Conservation (phyloP, 2,329 filamentous ascomycete genomes). For the Ascochyta lentis region DNA sequence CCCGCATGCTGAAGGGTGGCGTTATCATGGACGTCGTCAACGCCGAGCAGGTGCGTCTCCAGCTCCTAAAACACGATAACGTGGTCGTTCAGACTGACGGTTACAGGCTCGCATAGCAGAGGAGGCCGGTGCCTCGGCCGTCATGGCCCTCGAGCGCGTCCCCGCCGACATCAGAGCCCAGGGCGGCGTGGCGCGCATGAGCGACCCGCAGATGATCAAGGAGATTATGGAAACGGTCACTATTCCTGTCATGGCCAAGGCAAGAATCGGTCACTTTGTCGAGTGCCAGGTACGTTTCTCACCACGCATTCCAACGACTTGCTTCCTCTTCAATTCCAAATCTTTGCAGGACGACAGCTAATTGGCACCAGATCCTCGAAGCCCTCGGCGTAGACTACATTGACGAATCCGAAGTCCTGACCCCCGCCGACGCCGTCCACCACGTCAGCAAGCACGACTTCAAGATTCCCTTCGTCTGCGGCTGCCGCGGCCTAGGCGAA, state of each 20-base stretch:
- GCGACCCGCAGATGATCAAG: constrained; percentile 90
- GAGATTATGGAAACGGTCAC: constrained; percentile 95
- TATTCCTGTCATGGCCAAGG: constrained; percentile 99
- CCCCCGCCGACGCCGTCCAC: constrained; percentile 86
- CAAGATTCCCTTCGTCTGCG: constrained; percentile 91
- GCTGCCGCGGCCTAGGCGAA: constrained; percentile 92
- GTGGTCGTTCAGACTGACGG: constrained; percentile 14
- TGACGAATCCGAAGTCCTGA: constrained; percentile 97
- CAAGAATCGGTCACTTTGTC: constrained; percentile 95
- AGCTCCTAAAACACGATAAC: not conserved
- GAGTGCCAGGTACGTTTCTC: constrained; percentile 75
- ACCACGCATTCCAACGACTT: not conserved
- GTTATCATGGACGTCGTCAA: constrained; percentile 99
- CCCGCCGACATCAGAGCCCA: constrained; percentile 93
- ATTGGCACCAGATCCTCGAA: constrained; percentile 78
- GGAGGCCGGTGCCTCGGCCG: constrained; percentile 91
- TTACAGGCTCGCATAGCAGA: constrained; percentile 88
- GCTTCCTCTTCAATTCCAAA: not conserved
- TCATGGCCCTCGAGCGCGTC: constrained; percentile 98
- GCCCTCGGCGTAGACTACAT: constrained; percentile 96
- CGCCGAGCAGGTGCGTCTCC: constrained; percentile 71
- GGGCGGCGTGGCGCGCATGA: constrained; percentile 96
- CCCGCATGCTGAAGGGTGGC: constrained; percentile 98
- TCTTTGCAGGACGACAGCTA: too few species aligned
- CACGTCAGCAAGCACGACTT: constrained; percentile 90